A percentile compares a stretch with the other conserved stretches of the same genome.
Conservation (phyloP, 306 rosid species). For the Castanea crenata region DNA sequence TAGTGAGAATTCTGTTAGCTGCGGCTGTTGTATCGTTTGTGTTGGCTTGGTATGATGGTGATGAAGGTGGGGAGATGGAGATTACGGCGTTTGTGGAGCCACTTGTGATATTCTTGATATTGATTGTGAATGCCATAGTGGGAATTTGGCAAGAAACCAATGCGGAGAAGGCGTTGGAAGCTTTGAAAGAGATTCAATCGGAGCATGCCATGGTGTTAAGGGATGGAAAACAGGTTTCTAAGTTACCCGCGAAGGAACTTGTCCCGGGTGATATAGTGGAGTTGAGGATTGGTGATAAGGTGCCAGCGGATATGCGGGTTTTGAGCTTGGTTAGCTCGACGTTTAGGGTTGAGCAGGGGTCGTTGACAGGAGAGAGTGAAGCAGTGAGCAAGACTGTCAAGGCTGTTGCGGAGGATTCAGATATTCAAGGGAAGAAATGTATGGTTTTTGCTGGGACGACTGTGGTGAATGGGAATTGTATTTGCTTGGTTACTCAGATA, state of each 20-base stretch:
- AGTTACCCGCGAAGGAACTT: slow-evolving; percentile 68
- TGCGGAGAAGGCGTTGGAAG: slow-evolving; percentile 94
- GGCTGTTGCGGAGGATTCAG: slow-evolving; percentile 41
- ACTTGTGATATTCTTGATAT: slow-evolving; percentile 47
- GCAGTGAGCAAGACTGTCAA: slow-evolving; percentile 50
- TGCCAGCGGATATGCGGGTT: slow-evolving; percentile 55
- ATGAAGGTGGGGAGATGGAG: slow-evolving; percentile 56
- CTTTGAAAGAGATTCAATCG: slow-evolving; percentile 92
- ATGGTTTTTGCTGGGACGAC: slow-evolving; percentile 77
- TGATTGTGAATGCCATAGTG: slow-evolving; percentile 62
- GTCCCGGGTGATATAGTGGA: slow-evolving; percentile 68
- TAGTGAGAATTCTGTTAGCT: slow-evolving; percentile 79
- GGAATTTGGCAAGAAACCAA: slow-evolving; percentile 96
- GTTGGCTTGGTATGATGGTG: slow-evolving; percentile 82
- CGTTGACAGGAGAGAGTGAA: slow-evolving; percentile 61
- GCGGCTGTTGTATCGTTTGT: slow-evolving; percentile 89
- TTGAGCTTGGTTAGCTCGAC: slow-evolving; percentile 53
- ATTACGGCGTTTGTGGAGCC: slow-evolving; percentile 62
- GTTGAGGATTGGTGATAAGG: slow-evolving; percentile 60
- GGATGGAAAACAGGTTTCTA: slow-evolving; percentile 34
- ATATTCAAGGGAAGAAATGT: slow-evolving; percentile 50
- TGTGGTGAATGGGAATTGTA: slow-evolving; percentile 65
- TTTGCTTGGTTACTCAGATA: slow-evolving; percentile 66
- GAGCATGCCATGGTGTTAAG: slow-evolving; percentile 74
- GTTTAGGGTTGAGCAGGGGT: slow-evolving; percentile 52